These are phyloP conservation scores for Aspergillus sp. DNA, from an alignment of 2,329 filamentous ascomycete species.

Conservation along the genomic window DNA sequence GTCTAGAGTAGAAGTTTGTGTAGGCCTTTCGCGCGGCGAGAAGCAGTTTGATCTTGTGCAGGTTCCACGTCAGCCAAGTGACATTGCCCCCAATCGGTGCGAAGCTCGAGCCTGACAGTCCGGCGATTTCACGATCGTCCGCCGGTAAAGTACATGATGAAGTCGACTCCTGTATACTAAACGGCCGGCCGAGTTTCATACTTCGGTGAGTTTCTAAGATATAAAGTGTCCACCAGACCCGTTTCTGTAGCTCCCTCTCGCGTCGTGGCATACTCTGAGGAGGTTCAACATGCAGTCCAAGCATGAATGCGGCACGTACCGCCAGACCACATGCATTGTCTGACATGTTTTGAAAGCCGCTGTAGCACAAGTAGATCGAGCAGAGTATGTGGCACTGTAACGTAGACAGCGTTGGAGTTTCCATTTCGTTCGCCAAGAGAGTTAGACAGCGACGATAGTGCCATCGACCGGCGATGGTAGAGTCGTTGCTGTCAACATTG, in stretches of 20 bases:
- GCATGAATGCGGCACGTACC: not conserved
- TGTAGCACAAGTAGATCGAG: conserved; percentile 1
- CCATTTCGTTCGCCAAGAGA: conserved; percentile 4
- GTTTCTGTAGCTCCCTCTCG: conserved; percentile 1
- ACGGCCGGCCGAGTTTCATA: conserved; percentile 24
- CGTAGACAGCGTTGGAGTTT: conserved; percentile 1
- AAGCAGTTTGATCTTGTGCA: conserved; percentile 13
- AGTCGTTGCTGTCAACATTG: not conserved
- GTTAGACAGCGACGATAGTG: conserved; percentile 5
- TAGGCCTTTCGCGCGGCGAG: conserved; percentile 12
- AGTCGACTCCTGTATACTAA: not conserved
- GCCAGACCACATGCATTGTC: not conserved
- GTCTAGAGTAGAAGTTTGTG: conserved; percentile 8
- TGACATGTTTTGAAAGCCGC: conserved; percentile 8
- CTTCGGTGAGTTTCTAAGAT: conserved; percentile 13
- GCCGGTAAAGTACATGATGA: conserved; percentile 5
- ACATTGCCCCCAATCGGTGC: conserved; percentile 11
- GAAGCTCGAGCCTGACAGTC: conserved; percentile 16
- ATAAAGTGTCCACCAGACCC: conserved; percentile 6
- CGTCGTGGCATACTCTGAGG: not conserved
- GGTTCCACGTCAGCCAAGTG: conserved; percentile 21
- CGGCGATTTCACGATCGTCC: conserved; percentile 2
- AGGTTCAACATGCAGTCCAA: conserved; percentile 5
- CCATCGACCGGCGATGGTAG: conserved; percentile 3
- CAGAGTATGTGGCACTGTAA: conserved; percentile 9